Evolutionary conservation across 2,329 filamentous ascomycete genomes (phyloP), one percentile per base, ranked within the genome.

Genomic region (Sphaerulina populicola): DNA sequence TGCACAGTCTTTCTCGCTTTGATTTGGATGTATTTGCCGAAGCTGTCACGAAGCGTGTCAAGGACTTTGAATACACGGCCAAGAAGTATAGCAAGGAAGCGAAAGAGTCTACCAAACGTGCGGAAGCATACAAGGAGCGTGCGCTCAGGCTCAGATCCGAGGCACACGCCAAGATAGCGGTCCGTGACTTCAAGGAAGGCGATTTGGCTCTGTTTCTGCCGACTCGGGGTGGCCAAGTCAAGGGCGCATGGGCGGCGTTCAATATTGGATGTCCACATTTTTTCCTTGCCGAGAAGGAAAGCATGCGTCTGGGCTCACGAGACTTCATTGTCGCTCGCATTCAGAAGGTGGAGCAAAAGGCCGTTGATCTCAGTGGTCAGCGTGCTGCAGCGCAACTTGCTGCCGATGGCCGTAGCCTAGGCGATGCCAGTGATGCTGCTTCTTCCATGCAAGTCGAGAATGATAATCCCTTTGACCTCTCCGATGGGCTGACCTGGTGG

Each of bases 281-380:
- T 72, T 98, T 98, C 72, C 77, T 98, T 2, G 86, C 89, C 33
- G 93, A 98, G 68, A 86, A 94, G 66, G 91, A 97, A 61, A 78
- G 78, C 1, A 94, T 98, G 69, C 84, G 88, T 54, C 74, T 98
- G 5, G 81, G 84, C 29, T 83, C 82, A 43, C 80, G 91, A 33
- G 93, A 98, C 66, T 98, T 93, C 89, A 81, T 98, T n/a, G 83
- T 98, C 6, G 93, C 93, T 7, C 83, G 93, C 12, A 97, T 98
- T 52, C 83, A 83, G 10, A 88, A 88, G 57, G 82, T 97, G 18
- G 88, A 97, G 71, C 88, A 96, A 67, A 85, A 89, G 3, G 85
- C 97, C 3, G 93, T 98, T 0, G 90, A 98, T 67, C 74, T 97
- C 5, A 93, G 87, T 12, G 54, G 56, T 6, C 54, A 58, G 30